Conservation (phyloP, 306 rosid genomes). For the Phaseolus lunatus region DNA sequence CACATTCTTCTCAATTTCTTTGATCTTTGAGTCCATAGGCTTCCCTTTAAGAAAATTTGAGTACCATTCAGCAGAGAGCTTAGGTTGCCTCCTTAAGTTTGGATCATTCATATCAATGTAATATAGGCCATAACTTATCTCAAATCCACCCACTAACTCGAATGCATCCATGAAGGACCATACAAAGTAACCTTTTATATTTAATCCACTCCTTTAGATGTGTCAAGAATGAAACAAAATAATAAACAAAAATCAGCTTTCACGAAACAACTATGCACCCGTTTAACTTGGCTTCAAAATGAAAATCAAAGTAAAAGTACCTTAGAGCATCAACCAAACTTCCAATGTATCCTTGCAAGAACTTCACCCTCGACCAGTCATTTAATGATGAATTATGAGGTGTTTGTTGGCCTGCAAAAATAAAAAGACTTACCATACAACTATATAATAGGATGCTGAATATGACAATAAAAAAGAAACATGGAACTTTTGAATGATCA, state of each 20-base stretch:
- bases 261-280: neutral
- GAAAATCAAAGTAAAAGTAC: constrained; percentile 47
- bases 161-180: constrained; percentile 73
- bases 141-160: constrained; percentile 60
- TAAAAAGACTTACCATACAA: neutral
- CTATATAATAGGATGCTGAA: neutral
- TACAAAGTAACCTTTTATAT: constrained; percentile 66
- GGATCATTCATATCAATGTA: constrained; percentile 60
- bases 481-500: neutral
- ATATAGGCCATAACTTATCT: constrained; percentile 57
- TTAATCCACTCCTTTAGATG: constrained; percentile 60
- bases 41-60: constrained; percentile 56
- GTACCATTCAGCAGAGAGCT: constrained; percentile 69
- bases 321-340: constrained; percentile 55
- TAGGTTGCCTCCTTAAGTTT: constrained; percentile 58
- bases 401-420: constrained; percentile 58
- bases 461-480: neutral
- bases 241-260: neutral
- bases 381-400: constrained; percentile 59
- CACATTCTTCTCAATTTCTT: constrained; percentile 35
- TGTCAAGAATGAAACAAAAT: neutral
- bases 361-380: constrained; percentile 65
- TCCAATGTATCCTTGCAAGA: constrained; percentile 53
- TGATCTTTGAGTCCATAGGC: constrained; percentile 21
- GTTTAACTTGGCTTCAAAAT: neutral